phyloP scores from a whole-genome alignment of 306 rosid genomes.

The Cicer arietinum region DNA sequence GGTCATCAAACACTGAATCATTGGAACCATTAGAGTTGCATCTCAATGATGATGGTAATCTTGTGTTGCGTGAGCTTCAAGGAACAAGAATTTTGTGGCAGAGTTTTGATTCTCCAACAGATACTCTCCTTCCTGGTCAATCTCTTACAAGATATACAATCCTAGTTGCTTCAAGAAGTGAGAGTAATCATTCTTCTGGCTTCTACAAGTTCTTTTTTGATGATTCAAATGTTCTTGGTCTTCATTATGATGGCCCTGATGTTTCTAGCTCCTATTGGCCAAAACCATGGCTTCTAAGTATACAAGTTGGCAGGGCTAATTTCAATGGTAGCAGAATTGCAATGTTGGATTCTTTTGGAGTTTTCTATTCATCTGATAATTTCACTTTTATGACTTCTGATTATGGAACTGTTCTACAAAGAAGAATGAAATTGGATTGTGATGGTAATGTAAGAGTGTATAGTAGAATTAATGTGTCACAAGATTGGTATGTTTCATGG shows the following conservation, averaged over 20 bases:
- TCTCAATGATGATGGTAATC: conserved; percentile 52
- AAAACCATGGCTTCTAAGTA: background rate
- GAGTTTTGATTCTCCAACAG: conserved; percentile 52
- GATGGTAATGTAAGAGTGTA: conserved; percentile 44
- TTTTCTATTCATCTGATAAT: conserved; percentile 27
- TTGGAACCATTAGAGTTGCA: background rate
- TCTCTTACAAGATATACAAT: conserved; percentile 37
- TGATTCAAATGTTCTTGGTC: conserved; percentile 37
- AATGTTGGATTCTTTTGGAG: conserved; percentile 28
- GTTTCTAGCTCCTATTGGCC: conserved; percentile 46
- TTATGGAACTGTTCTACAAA: conserved; percentile 16
- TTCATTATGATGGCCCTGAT: conserved; percentile 30
- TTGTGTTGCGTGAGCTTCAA: conserved; percentile 31
- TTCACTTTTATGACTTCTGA: conserved; percentile 2
- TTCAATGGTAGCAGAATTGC: conserved; percentile 37
- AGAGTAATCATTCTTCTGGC: conserved; percentile 40
- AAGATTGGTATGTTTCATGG: conserved; percentile 48
- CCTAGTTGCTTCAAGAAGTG: conserved; percentile 50
- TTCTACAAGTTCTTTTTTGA: conserved; percentile 39
- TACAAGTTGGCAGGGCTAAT: conserved; percentile 11
- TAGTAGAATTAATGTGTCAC: conserved; percentile 3
- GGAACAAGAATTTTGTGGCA: conserved; percentile 45
- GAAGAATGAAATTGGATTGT: conserved; percentile 38
- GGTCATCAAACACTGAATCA: conserved; percentile 45
- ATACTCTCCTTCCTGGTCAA: conserved; percentile 57